Conservation (phyloP, 768 basidiomycete genomes). For the Leccinellum albellum region DNA sequence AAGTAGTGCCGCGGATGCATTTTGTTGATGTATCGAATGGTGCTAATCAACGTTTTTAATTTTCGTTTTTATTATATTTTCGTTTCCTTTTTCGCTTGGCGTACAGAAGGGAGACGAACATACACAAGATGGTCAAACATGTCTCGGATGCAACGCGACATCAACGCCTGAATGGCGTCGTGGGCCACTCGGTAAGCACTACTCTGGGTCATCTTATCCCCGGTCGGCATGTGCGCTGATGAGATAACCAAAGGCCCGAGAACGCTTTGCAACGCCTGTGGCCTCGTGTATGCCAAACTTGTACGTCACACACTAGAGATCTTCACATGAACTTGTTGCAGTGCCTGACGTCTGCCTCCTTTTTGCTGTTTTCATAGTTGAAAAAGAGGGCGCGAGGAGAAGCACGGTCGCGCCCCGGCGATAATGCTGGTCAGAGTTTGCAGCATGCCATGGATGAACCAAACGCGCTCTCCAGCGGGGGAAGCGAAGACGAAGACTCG, state of each 20-base stretch:
- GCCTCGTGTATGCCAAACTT: slow-evolving; percentile 83
- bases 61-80: slow-evolving; percentile 6
- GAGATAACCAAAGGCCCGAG: slow-evolving; percentile 55
- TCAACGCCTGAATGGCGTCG: slow-evolving; percentile 86
- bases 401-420: slow-evolving; percentile 22
- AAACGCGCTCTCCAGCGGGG: slow-evolving; percentile 24
- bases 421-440: slow-evolving; percentile 29
- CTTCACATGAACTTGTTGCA: slow-evolving; percentile 13
- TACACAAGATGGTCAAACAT: slow-evolving; percentile 63
- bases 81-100: background rate
- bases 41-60: slow-evolving; percentile 23
- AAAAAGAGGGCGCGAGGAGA: slow-evolving; percentile 36
- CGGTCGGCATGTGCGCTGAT: slow-evolving; percentile 24
- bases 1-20: slow-evolving; percentile 26
- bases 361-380: slow-evolving; percentile 19
- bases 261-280: slow-evolving; percentile 83
- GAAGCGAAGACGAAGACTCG: slow-evolving; percentile 33
- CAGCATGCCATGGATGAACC: slow-evolving; percentile 29
- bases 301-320: slow-evolving; percentile 45
- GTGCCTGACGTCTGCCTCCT: slow-evolving; percentile 19
- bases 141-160: slow-evolving; percentile 78
- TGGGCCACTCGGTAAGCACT: slow-evolving; percentile 67
- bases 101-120: slow-evolving; percentile 39
- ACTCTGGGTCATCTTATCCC: slow-evolving; percentile 19
- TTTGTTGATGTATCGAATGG: slow-evolving; percentile 22